A percentile compares a stretch with the other conserved stretches of the same genome.
These are phyloP conservation scores for Penicillium palitans DNA, from an alignment of 2,329 filamentous ascomycete species.

Conservation along the genomic window DNA sequence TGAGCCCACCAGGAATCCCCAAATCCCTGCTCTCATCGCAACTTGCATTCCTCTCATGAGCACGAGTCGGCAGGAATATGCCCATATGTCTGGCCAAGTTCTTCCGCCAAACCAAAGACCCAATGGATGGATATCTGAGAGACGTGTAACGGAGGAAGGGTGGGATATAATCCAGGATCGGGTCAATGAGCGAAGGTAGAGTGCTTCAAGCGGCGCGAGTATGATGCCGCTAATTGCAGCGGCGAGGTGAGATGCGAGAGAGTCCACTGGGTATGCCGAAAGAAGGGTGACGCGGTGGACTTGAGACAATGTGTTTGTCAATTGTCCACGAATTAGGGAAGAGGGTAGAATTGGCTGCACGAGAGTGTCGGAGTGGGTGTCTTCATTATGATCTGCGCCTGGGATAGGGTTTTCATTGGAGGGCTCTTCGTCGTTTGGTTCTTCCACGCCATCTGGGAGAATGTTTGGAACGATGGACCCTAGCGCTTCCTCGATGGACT, in stretches of 20 bases:
- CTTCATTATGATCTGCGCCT: constrained; percentile 11
- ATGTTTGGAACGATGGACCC: constrained; percentile 23
- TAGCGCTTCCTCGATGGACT: constrained; percentile 13
- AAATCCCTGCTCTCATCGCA: constrained; percentile 39
- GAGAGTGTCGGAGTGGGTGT: constrained; percentile 17
- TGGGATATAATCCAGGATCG: constrained; percentile 37
- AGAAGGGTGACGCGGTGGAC: constrained; percentile 46
- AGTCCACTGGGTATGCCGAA: constrained; percentile 44
- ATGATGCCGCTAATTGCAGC: constrained; percentile 39
- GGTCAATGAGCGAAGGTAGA: constrained; percentile 44
- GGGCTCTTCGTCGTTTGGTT: constrained; percentile 27
- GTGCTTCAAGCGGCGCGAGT: constrained; percentile 43
- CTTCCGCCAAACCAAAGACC: constrained; percentile 40
- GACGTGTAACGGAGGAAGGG: constrained; percentile 22
- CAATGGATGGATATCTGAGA: constrained; percentile 35
- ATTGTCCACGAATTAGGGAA: constrained; percentile 20
- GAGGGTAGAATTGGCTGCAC: constrained; percentile 21
- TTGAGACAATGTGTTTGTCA: constrained; percentile 12
- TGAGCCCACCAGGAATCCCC: constrained; percentile 40
- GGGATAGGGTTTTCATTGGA: constrained; percentile 14
- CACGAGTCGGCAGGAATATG: constrained; percentile 39
- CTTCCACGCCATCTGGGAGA: constrained; percentile 36
- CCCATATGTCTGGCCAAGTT: constrained; percentile 30
- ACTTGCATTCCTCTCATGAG: constrained; percentile 42
- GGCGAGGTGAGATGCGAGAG: constrained; percentile 44